Conservation (phyloP, 1,139 yeast species). For the Yamadazyma buinensis region DNA sequence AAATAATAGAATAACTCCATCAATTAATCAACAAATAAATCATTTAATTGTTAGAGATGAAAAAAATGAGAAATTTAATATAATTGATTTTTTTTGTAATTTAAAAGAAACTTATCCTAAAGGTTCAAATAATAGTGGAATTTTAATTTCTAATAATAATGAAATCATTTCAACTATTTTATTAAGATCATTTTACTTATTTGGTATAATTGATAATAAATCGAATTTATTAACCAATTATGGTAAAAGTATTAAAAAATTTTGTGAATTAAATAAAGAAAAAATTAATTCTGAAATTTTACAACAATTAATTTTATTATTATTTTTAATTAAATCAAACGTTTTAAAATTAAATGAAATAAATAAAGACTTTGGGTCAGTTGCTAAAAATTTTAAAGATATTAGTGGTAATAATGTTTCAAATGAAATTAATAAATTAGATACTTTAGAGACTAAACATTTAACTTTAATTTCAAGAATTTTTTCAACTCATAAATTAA, state of each 20-base stretch:
- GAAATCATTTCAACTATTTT: slow-evolving; percentile 61
- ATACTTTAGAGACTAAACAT: slow-evolving; percentile 24
- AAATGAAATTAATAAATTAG: no score
- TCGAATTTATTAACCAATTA: slow-evolving; percentile 45
- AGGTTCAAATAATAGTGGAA: slow-evolving; percentile 11
- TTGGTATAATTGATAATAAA: slow-evolving; percentile 50
- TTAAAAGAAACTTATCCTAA: slow-evolving; percentile 12
- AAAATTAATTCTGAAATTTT: slow-evolving; percentile 13
- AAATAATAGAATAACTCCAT: slow-evolving; percentile 51
- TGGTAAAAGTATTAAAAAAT: slow-evolving; percentile 50
- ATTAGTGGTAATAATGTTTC: slow-evolving; percentile 7
- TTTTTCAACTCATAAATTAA: slow-evolving; percentile 51
- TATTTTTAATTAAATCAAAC: slow-evolving; percentile 38
- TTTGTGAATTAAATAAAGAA: slow-evolving; percentile 17
- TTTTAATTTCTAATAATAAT: slow-evolving; percentile 31
- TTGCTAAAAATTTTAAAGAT: slow-evolving; percentile 34
- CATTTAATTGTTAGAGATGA: slow-evolving; percentile 29
- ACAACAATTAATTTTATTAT: slow-evolving; percentile 38
- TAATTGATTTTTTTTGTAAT: slow-evolving; percentile 29
- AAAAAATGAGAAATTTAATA: slow-evolving; percentile 24
- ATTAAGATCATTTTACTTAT: slow-evolving; percentile 54
- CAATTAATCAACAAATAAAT: slow-evolving; percentile 25
- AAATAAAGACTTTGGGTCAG: slow-evolving; percentile 30
- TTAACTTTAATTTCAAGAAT: slow-evolving; percentile 55
- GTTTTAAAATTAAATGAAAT: slow-evolving; percentile 27